Evolutionary conservation across 1,139 yeast genomes (phyloP).

Genomic region (Schizosaccharomyces versatilis): DNA sequence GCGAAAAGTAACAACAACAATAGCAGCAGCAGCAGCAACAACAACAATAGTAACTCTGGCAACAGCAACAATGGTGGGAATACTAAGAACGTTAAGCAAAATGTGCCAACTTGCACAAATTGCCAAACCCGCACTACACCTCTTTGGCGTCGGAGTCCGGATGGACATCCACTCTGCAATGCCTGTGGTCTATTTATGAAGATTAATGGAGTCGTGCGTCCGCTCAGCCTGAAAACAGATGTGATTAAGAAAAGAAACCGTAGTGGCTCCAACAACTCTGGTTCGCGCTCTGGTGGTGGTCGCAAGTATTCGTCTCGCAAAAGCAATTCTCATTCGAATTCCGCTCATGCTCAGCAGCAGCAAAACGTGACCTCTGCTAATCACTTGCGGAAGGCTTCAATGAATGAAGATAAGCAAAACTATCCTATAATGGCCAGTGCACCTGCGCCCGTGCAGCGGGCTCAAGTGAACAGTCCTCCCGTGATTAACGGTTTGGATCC

Average conservation of each 20-base stretch:
- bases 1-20: not conserved
- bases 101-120: slow-evolving; percentile 39
- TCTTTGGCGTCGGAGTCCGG: slow-evolving; percentile 80
- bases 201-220: slow-evolving; percentile 83
- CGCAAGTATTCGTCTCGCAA: not conserved
- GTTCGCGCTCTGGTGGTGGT: not conserved
- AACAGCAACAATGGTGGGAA: not conserved
- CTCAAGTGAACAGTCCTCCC: too few relatives aligned
- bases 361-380: not conserved
- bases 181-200: slow-evolving; percentile 86
- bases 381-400: not conserved
- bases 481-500: too few relatives aligned
- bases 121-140: slow-evolving; percentile 90
- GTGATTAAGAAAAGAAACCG: slow-evolving; percentile 60
- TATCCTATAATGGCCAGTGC: too few relatives aligned
- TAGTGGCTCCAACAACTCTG: slow-evolving; percentile 10
- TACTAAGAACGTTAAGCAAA: not conserved
- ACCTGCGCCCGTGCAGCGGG: too few relatives aligned
- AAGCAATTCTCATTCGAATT: not conserved
- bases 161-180: slow-evolving; percentile 80
- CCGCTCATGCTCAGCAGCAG: not conserved
- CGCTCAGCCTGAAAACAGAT: slow-evolving; percentile 73
- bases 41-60: not conserved
- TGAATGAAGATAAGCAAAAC: not conserved
- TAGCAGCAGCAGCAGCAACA: not conserved